Evolutionary conservation across 176 grass and related monocot species (phyloP), one percentile per base, ranked within the genome.

Genomic region (Paspalum notatum): DNA sequence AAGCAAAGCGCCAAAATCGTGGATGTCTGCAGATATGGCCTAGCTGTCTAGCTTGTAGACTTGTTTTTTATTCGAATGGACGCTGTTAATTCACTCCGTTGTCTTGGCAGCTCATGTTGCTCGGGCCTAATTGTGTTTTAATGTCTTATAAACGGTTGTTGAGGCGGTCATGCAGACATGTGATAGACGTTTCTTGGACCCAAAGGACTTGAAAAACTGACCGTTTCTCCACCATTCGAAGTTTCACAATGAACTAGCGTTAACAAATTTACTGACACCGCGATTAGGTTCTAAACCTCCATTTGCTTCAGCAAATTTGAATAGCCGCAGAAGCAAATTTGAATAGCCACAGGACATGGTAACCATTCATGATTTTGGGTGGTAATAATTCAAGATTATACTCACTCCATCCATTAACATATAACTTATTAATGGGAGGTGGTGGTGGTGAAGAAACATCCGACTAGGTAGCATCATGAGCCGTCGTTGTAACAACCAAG

Each of bases 1-100:
- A 75, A 80, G 74, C 40, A 25, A 25, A 83, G 57, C 12, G 49
- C 54, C 57, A 80, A 39, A 22, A 78, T 62, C 21, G 3, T 71
- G 13, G 18, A 73, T 66, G 51, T 15, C 81, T 85, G 82, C 82
- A 82, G 77, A 82, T 84, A 78, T 85, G 85, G 82, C 85, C 82
- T 72, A 82, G 66, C 77, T 82, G 49, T 85, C 68, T 91, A 88
- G 89, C 66, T 74, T 32, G 82, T 88, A 91, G 85, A 82, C 89
- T 82, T 66, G 72, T 40, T 72, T 91, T 88, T 74, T 52, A 40
- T 77, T 77, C 85, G 48, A 74, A 45, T 73, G 53, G 59, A 82
- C 78, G 52, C 6, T 77, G 56, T 87, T 81, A 58, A 71, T 84
- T 87, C 11, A 85, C 27, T 58, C 65, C 9, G 27, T 82, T 82